Evolutionary conservation across 192 early-diverging fungal genomes (phyloP).

Genomic region (Coemansia aciculifera): DNA sequence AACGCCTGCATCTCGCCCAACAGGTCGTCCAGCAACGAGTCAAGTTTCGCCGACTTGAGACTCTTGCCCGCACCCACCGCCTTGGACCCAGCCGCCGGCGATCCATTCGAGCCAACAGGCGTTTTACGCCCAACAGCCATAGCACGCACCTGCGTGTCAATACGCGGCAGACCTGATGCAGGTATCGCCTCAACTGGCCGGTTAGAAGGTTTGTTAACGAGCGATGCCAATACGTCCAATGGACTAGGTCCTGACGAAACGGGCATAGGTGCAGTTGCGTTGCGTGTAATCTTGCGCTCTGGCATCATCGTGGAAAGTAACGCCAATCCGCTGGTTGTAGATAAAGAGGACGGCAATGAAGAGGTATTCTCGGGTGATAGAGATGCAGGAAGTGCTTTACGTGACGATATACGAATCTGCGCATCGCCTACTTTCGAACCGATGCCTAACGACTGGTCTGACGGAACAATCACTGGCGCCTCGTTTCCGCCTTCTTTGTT

Average conservation of each 20-base stretch:
- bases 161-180: constrained; percentile 15
- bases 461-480: not conserved
- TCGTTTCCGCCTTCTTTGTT: constrained; percentile 5
- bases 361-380: not conserved
- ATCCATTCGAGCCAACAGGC: not conserved
- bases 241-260: constrained; percentile 13
- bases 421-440: constrained; percentile 23
- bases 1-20: constrained; percentile 56
- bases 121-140: not conserved
- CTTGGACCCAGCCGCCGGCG: not conserved
- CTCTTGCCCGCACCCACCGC: constrained; percentile 6
- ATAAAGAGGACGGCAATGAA: not conserved
- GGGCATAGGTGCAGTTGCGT: constrained; percentile 22
- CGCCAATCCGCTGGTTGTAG: not conserved
- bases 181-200: not conserved
- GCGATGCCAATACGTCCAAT: constrained; percentile 40
- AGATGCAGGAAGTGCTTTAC: constrained; percentile 19
- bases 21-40: constrained; percentile 51
- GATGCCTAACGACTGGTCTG: not conserved
- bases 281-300: constrained; percentile 31
- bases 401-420: constrained; percentile 43
- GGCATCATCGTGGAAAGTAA: constrained; percentile 11
- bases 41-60: constrained; percentile 46
- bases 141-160: constrained; percentile 29
- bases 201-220: constrained; percentile 13